Percentiles rank a stretch among this genome's conserved stretches.
These are phyloP conservation scores for Macadamia tetraphylla DNA, from an alignment of 164 flowering plant genomes.

Conservation along the genomic window DNA sequence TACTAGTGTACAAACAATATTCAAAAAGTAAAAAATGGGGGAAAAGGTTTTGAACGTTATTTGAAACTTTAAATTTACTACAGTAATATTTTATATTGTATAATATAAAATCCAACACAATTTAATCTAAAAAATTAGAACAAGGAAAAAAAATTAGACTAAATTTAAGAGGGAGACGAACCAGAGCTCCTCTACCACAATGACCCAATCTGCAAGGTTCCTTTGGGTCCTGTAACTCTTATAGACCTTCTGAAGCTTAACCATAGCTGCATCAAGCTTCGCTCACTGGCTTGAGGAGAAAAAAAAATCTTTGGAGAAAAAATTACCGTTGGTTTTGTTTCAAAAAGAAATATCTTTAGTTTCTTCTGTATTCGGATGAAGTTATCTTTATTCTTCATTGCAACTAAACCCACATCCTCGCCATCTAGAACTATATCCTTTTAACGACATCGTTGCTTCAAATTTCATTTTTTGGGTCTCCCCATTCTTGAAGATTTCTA, in stretches of 20 bases:
- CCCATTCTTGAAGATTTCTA: neutral
- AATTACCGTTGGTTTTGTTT: constrained; percentile 5
- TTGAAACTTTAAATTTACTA: no score
- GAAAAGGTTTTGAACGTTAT: no score
- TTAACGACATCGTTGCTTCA: constrained; percentile 24
- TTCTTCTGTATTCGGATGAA: neutral
- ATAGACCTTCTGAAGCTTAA: constrained; percentile 62
- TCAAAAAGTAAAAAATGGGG: no score
- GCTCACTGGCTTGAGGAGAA: constrained; percentile 23
- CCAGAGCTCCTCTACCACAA: constrained; percentile 71
- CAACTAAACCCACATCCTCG: neutral
- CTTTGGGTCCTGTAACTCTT: constrained; percentile 69
- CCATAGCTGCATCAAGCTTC: constrained; percentile 58
- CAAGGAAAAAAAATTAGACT: neutral
- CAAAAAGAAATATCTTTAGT: constrained; percentile 3
- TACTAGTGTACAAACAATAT: no score
- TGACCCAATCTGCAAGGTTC: constrained; percentile 73
- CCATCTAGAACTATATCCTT: constrained; percentile 9
- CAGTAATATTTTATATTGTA: no score
- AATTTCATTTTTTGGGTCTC: constrained; percentile 21
- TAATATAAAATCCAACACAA: no score
- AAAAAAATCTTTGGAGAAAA: constrained; percentile 19
- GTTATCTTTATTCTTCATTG: constrained; percentile 4
- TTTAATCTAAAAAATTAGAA: neutral
- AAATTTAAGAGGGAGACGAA: constrained; percentile 17